A percentile compares a stretch with the other conserved stretches of the same genome.
Conservation (phyloP, 805 yeast genomes). For the Barnettozyma sp. region DNA sequence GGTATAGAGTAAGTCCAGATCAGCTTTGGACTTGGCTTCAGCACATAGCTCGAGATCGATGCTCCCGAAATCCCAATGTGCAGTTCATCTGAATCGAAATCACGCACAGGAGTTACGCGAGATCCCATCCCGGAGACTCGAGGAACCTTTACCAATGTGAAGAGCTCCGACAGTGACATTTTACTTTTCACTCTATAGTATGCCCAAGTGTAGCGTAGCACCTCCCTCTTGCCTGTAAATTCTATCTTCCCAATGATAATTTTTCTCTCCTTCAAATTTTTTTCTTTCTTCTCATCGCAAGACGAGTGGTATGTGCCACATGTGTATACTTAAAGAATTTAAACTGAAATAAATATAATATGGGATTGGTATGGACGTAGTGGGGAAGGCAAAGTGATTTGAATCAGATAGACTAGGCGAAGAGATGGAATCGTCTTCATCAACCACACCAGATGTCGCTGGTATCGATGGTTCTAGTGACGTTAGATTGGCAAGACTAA, state of each 20-base stretch:
- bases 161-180: slow-evolving; percentile 23
- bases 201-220: no score
- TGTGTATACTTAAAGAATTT: no score
- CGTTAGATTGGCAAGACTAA: slow-evolving; percentile 22
- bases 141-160: slow-evolving; percentile 22
- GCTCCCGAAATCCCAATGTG: slow-evolving; percentile 26
- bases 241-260: no score
- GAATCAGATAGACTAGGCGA: no score
- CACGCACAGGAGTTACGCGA: slow-evolving; percentile 13
- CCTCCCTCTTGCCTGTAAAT: no score
- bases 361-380: no score
- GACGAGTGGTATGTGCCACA: not conserved
- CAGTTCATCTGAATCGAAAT: slow-evolving; percentile 20
- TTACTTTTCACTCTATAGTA: not conserved
- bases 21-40: slow-evolving; percentile 46
- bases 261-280: no score
- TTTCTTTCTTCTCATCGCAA: slow-evolving; percentile 2
- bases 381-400: no score
- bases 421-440: no score
- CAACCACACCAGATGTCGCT: no score
- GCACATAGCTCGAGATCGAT: slow-evolving; percentile 30
- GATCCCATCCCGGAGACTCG: slow-evolving; percentile 18
- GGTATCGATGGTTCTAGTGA: no score
- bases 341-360: no score
- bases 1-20: slow-evolving; percentile 47